Base-by-base conservation (phyloP, 768 basidiomycete species). In the Exidia glandulosa region DNA sequence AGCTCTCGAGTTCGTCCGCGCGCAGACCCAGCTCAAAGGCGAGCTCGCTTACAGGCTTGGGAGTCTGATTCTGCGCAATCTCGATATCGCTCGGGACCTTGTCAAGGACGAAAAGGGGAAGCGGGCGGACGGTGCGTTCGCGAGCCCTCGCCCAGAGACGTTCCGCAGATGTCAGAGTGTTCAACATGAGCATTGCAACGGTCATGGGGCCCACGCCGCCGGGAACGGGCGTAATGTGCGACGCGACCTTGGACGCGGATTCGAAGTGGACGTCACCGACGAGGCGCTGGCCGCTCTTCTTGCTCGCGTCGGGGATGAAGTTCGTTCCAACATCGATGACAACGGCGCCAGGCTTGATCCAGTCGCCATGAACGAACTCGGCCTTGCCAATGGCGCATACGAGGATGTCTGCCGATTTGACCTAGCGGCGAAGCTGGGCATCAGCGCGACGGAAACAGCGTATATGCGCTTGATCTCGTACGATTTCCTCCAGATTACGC, bases 151-250 rank as follows among this genome's bases (percentile, higher is more conserved):
- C 82, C 81, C 88, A 94, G 57, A 84, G 79, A 57, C 90, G 84
- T 71, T 89, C 81, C 27, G 94, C 94, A 55, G 92, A 87, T 63
- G 79, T 76, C 64, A 92, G 75, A 1, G 94, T 95, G 74, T 98
- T 99, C 68, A 85, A 81, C 94, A 99, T 97, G 63, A 99, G 84
- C 77, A 97, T 80, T 25, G 96, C 96, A 60, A 99, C 96, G 14
- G 96, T 99, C 94, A 98, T 96, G n/a, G 96, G 96, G 13, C 96
- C 96, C 57, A 99, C 96, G 60, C 96, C 96, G 72, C 96, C 96
- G 0, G 96, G 96, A 29, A 99, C 96, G 25, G 96, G 96, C 0
- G 96, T 99, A 67, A 99, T 96, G 73, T 87, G 76, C 2, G 90
- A 89, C 1, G 96, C 95, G 61, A 87, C 83, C 50, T 76, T 68